Evolutionary conservation across 768 basidiomycete genomes (phyloP), one percentile per base, ranked within the genome.

Genomic region (Lentinus tigrinus): DNA sequence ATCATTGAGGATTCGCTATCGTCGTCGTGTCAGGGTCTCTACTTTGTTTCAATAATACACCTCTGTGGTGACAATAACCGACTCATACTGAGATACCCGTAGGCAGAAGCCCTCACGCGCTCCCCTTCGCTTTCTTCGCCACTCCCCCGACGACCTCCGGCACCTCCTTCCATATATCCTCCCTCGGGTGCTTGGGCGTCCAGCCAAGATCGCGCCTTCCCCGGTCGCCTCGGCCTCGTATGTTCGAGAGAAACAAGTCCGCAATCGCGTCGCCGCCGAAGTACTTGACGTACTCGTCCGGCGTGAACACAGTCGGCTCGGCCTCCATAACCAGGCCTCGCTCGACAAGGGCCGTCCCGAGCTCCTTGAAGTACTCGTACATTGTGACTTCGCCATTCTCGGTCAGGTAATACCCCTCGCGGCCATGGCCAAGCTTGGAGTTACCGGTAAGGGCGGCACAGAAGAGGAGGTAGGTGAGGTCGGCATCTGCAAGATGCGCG

Each of bases 161-260:
- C 36, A 78, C 72, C 59, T 81, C 78, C 8, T 67, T 74, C 43
- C 81, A 56, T 65, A 83, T 63, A 53, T 80, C 78, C 11, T 48
- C 53, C 5, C 67, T 78, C 0, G 72, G 74, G 52, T 77, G 70
- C 14, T 63, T 70, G 2, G 79, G 79, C 42, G 72, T 74, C 80
- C 81, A 81, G 2, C 80, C 80, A 59, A 81, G 63, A 9, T 67
- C 9, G 72, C 56, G n/a, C 5, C 71, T 43, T 69, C 73, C 34
- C 6, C 61, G 28, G 55, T 49, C 56, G 2, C 11, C 54, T 6
- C 27, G 17, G 26, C 40, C 43, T 4, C 47, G 48, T 19, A 40
- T 26, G 39, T 51, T 50, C 5, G 48, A 26, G 42, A 57, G 51
- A n/a, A 50, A 17, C 13, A 50, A 21, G 9, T 6, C 3, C 2